Conservation (phyloP, 169 alveolate species). For the Plasmodium relictum region DNA sequence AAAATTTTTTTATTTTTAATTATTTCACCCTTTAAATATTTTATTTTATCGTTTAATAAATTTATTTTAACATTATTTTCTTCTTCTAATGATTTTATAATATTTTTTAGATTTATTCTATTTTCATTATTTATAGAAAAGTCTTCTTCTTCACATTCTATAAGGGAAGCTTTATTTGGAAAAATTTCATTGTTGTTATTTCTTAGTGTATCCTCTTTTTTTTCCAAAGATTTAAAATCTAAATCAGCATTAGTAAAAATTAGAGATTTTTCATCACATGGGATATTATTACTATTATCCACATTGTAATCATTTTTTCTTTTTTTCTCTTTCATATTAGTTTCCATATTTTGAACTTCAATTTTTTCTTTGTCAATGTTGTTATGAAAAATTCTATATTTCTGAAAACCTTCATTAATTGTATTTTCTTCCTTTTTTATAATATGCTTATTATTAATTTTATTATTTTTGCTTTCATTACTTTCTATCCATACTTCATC, state of each 20-base stretch:
- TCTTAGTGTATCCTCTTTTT: not conserved
- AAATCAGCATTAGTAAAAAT: too few species aligned
- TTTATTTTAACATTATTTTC: constrained; percentile 45
- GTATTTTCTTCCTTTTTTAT: too few species aligned
- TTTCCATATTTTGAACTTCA: too few species aligned
- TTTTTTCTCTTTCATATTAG: too few species aligned
- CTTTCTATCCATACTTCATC: too few species aligned
- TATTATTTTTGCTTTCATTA: too few species aligned
- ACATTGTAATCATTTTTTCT: too few species aligned
- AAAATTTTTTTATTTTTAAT: constrained; percentile 29
- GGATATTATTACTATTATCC: too few species aligned
- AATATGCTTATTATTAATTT: too few species aligned
- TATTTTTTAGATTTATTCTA: constrained; percentile 18
- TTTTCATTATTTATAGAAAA: constrained; percentile 24
- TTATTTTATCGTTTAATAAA: constrained; percentile 29
- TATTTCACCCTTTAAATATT: constrained; percentile 37
- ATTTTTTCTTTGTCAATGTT: too few species aligned
- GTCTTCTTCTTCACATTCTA: constrained; percentile 28
- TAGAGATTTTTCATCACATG: too few species aligned
- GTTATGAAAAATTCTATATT: too few species aligned
- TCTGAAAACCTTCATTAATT: not conserved
- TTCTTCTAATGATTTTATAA: constrained; percentile 30
- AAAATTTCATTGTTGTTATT: constrained; percentile 5
- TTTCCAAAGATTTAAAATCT: constrained; percentile 8
- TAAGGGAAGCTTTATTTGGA: constrained; percentile 14